Evolutionary conservation across 176 grass and related monocot genomes (phyloP).

Genomic region (Tillandsia leiboldiana): DNA sequence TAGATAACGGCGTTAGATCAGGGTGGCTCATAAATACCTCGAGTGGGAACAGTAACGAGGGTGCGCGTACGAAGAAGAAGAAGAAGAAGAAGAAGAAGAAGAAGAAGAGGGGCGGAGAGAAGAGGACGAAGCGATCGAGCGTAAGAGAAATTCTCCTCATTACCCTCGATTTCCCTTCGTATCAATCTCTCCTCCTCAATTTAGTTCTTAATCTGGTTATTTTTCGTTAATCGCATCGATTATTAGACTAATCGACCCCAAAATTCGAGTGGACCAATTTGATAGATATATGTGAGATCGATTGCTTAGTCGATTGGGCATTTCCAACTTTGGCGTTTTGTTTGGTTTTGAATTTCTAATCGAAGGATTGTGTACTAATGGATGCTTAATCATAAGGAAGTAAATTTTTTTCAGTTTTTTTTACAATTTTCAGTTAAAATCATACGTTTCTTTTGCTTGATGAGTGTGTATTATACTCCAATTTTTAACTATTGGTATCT

Average conservation of each 20-base stretch:
- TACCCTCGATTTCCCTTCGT: neutral
- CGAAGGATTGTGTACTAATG: too few species aligned
- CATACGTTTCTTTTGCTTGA: too few species aligned
- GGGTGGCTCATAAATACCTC: slow-evolving; percentile 2
- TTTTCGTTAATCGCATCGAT: neutral
- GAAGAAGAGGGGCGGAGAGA: neutral
- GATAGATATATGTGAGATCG: too few species aligned
- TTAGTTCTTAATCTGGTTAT: neutral
- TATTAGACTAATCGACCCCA: neutral
- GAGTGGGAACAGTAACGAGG: neutral
- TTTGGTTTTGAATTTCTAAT: too few species aligned
- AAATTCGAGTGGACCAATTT: neutral
- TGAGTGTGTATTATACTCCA: too few species aligned
- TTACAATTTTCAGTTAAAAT: too few species aligned
- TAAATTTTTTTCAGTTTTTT: too few species aligned
- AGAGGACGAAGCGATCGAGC: neutral
- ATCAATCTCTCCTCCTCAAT: neutral
- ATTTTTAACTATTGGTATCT: too few species aligned
- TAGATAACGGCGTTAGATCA: slow-evolving; percentile 2
- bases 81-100: neutral
- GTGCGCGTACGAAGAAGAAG: neutral
- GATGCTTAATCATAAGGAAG: too few species aligned
- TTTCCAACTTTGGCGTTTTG: too few species aligned
- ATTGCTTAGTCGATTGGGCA: too few species aligned
- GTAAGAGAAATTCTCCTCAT: neutral